These are phyloP conservation scores for Moesziomyces sp. DNA, from an alignment of 1,284 basidiomycete species.

Conservation along the genomic window DNA sequence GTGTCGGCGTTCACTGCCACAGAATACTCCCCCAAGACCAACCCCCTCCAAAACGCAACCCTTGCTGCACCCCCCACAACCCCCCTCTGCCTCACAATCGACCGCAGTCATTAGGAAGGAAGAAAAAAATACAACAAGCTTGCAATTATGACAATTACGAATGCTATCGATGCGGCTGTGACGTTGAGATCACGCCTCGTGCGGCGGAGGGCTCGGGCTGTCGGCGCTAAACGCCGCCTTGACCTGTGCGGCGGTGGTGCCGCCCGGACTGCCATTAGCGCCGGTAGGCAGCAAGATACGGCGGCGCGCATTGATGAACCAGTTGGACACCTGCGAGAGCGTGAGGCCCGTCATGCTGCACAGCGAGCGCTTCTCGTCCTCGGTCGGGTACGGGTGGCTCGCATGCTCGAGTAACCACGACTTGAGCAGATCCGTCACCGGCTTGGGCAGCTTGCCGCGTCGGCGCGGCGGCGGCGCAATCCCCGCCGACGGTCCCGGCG, in stretches of 20 bases:
- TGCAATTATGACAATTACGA: background rate
- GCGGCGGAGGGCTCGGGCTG: conserved; percentile 18
- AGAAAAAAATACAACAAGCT: background rate
- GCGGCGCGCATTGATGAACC: conserved; percentile 65
- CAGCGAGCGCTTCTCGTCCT: conserved; percentile 88
- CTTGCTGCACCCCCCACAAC: too few species aligned
- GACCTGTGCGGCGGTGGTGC: conserved; percentile 44
- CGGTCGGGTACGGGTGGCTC: conserved; percentile 87
- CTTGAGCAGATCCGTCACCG: conserved; percentile 87
- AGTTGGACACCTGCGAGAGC: conserved; percentile 79
- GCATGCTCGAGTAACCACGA: conserved; percentile 89
- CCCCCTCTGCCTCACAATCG: too few species aligned
- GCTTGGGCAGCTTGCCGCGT: conserved; percentile 86
- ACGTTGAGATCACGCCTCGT: background rate
- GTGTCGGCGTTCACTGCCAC: too few species aligned
- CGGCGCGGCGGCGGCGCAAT: conserved; percentile 66
- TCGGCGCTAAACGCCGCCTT: conserved; percentile 44
- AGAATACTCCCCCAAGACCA: too few species aligned
- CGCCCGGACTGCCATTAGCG: conserved; percentile 30
- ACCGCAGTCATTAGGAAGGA: background rate
- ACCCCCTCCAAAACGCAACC: too few species aligned
- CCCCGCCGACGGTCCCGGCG: conserved; percentile 43
- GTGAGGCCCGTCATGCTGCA: conserved; percentile 84
- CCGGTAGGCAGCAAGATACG: conserved; percentile 58
- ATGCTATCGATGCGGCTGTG: background rate